Evolutionary conservation across 176 grass and related monocot species (phyloP).

Genomic region (Dendrocalamus sinicus): DNA sequence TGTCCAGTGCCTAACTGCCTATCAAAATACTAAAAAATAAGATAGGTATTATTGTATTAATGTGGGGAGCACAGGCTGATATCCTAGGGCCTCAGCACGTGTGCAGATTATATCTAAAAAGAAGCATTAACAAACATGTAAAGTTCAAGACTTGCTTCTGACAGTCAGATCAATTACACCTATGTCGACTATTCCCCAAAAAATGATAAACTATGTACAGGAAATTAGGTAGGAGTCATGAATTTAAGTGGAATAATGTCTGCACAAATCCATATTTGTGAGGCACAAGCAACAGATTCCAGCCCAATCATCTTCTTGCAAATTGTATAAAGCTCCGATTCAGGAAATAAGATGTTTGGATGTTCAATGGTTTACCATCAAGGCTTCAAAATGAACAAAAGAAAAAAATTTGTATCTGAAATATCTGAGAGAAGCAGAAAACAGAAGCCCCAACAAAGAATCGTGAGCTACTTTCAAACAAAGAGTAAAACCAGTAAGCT

Average conservation of each 20-base stretch:
- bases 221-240: not conserved
- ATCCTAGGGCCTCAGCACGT: not conserved
- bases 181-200: not conserved
- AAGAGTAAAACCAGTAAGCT: not conserved
- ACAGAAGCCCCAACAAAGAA: not conserved
- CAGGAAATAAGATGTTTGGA: not conserved
- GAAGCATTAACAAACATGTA: not conserved
- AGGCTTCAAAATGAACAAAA: constrained; percentile 12
- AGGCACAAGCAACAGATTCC: constrained; percentile 3
- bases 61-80: not conserved
- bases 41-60: not conserved
- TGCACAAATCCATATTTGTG: not conserved
- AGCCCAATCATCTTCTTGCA: not conserved
- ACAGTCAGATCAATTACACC: not conserved
- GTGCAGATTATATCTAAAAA: not conserved
- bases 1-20: not conserved
- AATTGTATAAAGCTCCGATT: not conserved
- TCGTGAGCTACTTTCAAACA: not conserved
- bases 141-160: not conserved
- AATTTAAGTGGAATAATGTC: not conserved
- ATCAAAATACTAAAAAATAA: not conserved
- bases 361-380: not conserved
- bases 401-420: not conserved
- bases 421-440: not conserved
- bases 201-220: not conserved